Evolutionary conservation across 306 rosid genomes (phyloP).

Genomic region (Senna tora): DNA sequence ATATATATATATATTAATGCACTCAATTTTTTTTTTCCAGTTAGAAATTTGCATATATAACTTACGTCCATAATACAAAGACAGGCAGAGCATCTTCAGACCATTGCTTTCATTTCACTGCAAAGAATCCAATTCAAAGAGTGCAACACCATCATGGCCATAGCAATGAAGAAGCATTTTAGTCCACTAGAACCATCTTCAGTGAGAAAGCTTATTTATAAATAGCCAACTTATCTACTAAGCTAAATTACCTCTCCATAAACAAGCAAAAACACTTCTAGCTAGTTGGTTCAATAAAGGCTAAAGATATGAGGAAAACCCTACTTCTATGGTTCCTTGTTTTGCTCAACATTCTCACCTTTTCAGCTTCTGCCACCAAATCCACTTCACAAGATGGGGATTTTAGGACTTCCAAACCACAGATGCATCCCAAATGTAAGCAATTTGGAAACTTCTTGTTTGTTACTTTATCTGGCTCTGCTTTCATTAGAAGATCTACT

Average conservation of each 20-base stretch:
- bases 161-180: neutral
- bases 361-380: slow-evolving; percentile 38
- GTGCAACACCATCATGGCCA: neutral
- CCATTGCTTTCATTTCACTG: neutral
- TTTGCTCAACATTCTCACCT: slow-evolving; percentile 39
- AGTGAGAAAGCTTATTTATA: slow-evolving; percentile 34
- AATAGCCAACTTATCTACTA: slow-evolving; percentile 28
- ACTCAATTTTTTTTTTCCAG: no score
- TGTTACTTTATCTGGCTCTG: neutral
- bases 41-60: neutral
- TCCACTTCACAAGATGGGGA: slow-evolving; percentile 24
- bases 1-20: no score
- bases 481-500: no score
- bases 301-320: slow-evolving; percentile 37
- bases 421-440: slow-evolving; percentile 45
- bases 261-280: neutral
- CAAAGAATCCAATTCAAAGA: slow-evolving; percentile 15
- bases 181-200: neutral
- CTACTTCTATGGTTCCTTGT: slow-evolving; percentile 33
- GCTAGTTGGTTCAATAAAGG: slow-evolving; percentile 20
- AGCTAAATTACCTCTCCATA: slow-evolving; percentile 5
- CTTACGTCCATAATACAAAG: neutral
- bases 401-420: slow-evolving; percentile 26
- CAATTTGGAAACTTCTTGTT: neutral
- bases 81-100: neutral